Evolutionary conservation across 257 asterid genomes (phyloP).

Genomic region (Cruciata laevipes): DNA sequence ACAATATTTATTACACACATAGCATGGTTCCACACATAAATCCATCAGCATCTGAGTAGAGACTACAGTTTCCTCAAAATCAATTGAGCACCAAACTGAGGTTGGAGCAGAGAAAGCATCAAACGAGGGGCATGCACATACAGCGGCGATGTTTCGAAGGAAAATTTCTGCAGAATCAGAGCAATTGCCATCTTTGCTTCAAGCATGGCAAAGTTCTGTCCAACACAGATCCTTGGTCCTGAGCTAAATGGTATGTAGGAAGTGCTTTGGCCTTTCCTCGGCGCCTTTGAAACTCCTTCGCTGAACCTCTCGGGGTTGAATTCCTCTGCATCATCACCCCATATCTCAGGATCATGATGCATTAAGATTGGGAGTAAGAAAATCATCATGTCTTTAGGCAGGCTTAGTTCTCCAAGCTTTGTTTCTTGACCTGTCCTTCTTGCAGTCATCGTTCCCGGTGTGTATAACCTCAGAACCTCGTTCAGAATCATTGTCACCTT

Average conservation of each 20-base stretch:
- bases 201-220: slow-evolving; percentile 18
- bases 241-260: slow-evolving; percentile 19
- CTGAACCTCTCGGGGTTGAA: slow-evolving; percentile 27
- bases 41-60: no score
- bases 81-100: slow-evolving; percentile 25
- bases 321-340: slow-evolving; percentile 27
- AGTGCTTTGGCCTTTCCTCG: slow-evolving; percentile 17
- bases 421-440: slow-evolving; percentile 11
- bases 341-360: slow-evolving; percentile 20
- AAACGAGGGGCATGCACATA: slow-evolving; percentile 23
- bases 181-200: slow-evolving; percentile 20
- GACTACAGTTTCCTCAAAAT: slow-evolving; percentile 15
- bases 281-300: slow-evolving; percentile 21
- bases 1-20: no score
- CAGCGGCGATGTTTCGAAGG: slow-evolving; percentile 19
- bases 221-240: slow-evolving; percentile 24
- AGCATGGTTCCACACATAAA: no score
- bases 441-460: slow-evolving; percentile 3
- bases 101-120: slow-evolving; percentile 9
- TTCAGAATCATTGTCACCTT: slow-evolving; percentile 21
- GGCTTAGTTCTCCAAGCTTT: slow-evolving; percentile 8
- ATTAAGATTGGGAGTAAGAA: slow-evolving; percentile 12
- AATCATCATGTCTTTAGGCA: slow-evolving; percentile 12
- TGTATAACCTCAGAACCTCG: slow-evolving; percentile 24
- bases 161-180: slow-evolving; percentile 12